phyloP scores from a whole-genome alignment of 83 land plant genomes.

The Larix sibirica region DNA sequence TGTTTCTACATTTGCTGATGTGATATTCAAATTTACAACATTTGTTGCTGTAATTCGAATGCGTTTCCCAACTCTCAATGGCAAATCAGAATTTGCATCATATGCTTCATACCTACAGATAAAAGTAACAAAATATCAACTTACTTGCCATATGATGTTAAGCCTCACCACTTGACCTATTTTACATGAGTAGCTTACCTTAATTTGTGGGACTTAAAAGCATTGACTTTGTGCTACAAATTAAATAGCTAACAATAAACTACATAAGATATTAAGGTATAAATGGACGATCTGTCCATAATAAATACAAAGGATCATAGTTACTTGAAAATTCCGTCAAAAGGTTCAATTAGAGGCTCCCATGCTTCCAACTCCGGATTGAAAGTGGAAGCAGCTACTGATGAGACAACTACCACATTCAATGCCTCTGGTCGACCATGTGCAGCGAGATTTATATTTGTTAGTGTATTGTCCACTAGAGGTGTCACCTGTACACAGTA shows the following conservation, averaged over 20 bases:
- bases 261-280: too few relatives aligned
- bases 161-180: too few relatives aligned
- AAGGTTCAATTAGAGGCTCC: slow-evolving; percentile 98
- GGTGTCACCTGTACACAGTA: slow-evolving; percentile 81
- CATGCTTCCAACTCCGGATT: slow-evolving; percentile 89
- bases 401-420: slow-evolving; percentile 81
- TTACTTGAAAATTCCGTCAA: slow-evolving; percentile 98
- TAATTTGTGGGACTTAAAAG: too few relatives aligned
- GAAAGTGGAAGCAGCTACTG: slow-evolving; percentile 96
- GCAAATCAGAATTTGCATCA: slow-evolving; percentile 44
- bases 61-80: slow-evolving; percentile 71
- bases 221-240: too few relatives aligned
- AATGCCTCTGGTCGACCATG: slow-evolving; percentile 92
- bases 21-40: slow-evolving; percentile 75
- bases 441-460: slow-evolving; percentile 89
- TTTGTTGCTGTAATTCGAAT: slow-evolving; percentile 86
- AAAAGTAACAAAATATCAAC: slow-evolving; percentile 5
- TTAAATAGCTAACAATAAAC: too few relatives aligned
- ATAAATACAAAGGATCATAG: neutral
- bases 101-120: slow-evolving; percentile 83
- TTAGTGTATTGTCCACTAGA: slow-evolving; percentile 76
- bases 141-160: too few relatives aligned
- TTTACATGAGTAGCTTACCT: too few relatives aligned
- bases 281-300: neutral
- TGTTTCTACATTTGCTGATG: slow-evolving; percentile 86